Evolutionary conservation across 371 early-diverging fungal genomes (phyloP).

Genomic region (Mucor racemosus): DNA sequence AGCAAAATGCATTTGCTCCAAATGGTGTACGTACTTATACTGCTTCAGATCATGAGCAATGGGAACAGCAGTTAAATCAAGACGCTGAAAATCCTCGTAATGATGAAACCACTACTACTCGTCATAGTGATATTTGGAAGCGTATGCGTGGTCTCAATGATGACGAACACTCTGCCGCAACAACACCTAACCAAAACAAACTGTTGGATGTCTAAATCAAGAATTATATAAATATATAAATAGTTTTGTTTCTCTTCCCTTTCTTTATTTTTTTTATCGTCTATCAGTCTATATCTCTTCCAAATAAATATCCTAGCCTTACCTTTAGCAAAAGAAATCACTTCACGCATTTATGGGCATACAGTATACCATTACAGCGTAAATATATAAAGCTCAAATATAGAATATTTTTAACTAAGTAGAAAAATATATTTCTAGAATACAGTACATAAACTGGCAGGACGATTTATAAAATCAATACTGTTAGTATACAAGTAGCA

Average conservation of each 20-base stretch:
- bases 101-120: not conserved
- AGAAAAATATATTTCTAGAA: too few relatives aligned
- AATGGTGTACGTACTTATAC: conserved; percentile 38
- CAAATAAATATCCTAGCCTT: too few relatives aligned
- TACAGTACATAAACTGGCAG: too few relatives aligned
- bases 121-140: conserved; percentile 46
- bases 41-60: conserved; percentile 50
- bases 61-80: conserved; percentile 38
- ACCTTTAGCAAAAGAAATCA: too few relatives aligned
- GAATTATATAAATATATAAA: not conserved
- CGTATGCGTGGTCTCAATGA: conserved; percentile 42
- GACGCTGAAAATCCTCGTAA: conserved; percentile 26
- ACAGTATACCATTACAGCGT: too few relatives aligned
- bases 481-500: too few relatives aligned
- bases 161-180: not conserved
- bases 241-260: not conserved
- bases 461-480: too few relatives aligned
- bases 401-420: too few relatives aligned
- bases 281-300: too few relatives aligned
- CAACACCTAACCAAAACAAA: not conserved
- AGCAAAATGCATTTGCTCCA: conserved; percentile 19
- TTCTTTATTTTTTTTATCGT: not conserved
- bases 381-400: too few relatives aligned
- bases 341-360: too few relatives aligned
- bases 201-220: conserved; percentile 7